Conservation (phyloP, 495 filamentous ascomycete species). For the Gamarada debralockiae region DNA sequence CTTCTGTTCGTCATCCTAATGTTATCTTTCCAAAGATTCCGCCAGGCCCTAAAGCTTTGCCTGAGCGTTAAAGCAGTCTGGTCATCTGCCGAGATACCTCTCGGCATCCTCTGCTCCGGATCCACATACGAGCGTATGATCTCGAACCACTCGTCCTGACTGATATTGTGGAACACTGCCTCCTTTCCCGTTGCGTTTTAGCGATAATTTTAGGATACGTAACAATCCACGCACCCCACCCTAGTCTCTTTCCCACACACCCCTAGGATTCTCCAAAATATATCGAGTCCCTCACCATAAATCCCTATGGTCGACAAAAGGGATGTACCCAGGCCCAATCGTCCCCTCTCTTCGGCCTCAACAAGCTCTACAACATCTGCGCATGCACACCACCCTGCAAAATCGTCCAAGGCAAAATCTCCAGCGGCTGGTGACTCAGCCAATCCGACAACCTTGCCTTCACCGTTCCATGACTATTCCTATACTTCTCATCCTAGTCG, state of each 20-base stretch:
- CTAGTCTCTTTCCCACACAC: neutral
- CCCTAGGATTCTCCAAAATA: neutral
- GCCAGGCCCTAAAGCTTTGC: neutral
- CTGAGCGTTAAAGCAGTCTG: neutral
- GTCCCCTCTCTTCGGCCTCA: neutral
- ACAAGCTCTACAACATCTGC: neutral
- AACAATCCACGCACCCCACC: neutral
- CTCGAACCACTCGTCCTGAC: neutral
- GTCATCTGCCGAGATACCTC: neutral
- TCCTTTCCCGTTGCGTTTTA: neutral
- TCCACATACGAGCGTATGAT: neutral
- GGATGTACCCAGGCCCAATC: neutral
- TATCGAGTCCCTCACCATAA: neutral
- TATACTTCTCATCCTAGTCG: neutral
- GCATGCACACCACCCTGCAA: neutral
- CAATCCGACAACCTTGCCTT: neutral
- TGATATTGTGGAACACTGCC: neutral
- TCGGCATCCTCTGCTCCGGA: neutral
- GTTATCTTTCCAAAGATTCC: neutral
- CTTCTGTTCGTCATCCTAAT: neutral
- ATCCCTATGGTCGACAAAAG: neutral
- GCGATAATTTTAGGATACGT: neutral
- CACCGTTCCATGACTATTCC: neutral
- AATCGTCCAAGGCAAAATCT: neutral
- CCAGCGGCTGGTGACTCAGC: neutral